Evolutionary conservation across 177 flowering plant genomes (phyloP), one percentile per base, ranked within the genome.

Genomic region (Vitis hybrid): DNA sequence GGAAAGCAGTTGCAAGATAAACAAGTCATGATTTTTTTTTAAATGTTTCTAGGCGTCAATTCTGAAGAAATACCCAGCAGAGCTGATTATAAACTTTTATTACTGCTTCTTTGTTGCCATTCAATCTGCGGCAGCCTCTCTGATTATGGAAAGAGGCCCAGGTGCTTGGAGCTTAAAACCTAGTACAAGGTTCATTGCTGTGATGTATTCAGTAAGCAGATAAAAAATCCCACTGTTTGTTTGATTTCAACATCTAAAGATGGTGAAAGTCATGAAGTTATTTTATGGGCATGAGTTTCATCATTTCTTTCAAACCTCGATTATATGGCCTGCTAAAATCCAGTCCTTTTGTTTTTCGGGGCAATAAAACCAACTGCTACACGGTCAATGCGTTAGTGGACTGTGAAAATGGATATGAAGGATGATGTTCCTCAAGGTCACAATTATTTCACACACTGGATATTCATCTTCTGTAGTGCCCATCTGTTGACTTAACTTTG

Each of bases 11-110:
- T 57, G 3, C 21, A 57, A n/a, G 19, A 8, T 8, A 57, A n/a
- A 57, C 16, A 15, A 57, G 19, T 57, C 19, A 29, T 65, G 3
- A 52, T 58, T 15, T 18, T 57, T 2, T 70, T 50, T 33, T 53
- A 12, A 0, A 48, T 45, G 11, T 15, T 75, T 73, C 50, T 74
- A 84, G 87, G 83, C 85, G 13, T 65, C 67, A 65, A 64, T 85
- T 33, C 75, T 80, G 0, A 83, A 74, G 82, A 83, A 80, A 70
- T 86, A 75, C 50, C 80, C 84, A 6, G 75, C 79, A n/a, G 82
- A 72, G 68, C 61, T 86, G 18, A 70, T 75, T 51, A 60, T 84
- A 0, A 75, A 78, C n/a, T 79, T 80, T 26, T 81, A 58, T 56
- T 74, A 74, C 73, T 76, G 72, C 76, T 78, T 78, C 78, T 81